These are phyloP conservation scores for Nitzschia sp. DNA, from an alignment of 108 stramenopile species.

Conservation along the genomic window DNA sequence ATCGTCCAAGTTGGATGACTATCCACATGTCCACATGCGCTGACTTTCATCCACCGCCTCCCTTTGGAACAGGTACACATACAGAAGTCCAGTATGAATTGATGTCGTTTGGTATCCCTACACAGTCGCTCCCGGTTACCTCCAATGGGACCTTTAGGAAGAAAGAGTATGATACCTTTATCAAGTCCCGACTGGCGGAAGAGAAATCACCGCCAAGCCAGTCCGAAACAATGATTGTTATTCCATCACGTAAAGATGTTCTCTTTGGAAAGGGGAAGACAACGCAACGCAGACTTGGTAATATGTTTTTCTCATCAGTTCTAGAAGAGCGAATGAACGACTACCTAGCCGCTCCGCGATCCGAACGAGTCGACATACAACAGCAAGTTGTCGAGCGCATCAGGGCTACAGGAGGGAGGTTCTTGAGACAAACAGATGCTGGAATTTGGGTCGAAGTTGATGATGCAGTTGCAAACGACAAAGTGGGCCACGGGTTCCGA, in stretches of 20 bases:
- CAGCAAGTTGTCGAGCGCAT: conserved; percentile 6
- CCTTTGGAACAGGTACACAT: background rate
- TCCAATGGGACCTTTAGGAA: conserved; percentile 18
- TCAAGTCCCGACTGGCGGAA: background rate
- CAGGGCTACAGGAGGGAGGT: background rate
- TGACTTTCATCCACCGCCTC: background rate
- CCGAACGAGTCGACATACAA: too few relatives aligned
- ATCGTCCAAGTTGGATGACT: background rate
- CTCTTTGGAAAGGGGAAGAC: conserved; percentile 8
- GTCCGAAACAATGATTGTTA: conserved; percentile 1
- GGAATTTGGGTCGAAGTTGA: conserved; percentile 24
- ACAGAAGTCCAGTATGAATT: conserved; percentile 21
- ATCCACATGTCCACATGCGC: background rate
- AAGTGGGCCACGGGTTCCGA: conserved; percentile 21
- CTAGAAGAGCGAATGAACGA: too few relatives aligned
- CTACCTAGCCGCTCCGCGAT: too few relatives aligned
- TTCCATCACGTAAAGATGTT: conserved; percentile 6
- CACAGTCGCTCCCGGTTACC: conserved; percentile 15
- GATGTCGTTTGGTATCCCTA: conserved; percentile 32
- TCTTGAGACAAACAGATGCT: conserved; percentile 6
- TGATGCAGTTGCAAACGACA: conserved; percentile 4
- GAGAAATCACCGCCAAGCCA: background rate
- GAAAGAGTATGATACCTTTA: conserved; percentile 16
- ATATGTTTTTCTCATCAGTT: background rate
- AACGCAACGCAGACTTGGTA: conserved; percentile 3